These are phyloP conservation scores for Boletus rufocinnamomeus DNA, from an alignment of 768 basidiomycete genomes.

Conservation along the genomic window DNA sequence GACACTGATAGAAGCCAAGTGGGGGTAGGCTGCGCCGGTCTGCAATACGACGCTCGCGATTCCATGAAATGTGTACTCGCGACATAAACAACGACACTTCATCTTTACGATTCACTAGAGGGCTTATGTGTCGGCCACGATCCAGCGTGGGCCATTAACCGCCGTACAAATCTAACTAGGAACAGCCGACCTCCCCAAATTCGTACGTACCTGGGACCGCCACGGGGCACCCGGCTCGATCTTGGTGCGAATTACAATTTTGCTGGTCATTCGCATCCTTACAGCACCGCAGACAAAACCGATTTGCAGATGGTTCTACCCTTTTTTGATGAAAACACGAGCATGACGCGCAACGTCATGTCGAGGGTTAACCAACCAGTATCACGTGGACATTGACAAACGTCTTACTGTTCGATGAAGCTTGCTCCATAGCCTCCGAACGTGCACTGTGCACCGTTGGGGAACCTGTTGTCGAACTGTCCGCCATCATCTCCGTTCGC, in stretches of 20 bases:
- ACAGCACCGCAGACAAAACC: conserved; percentile 55
- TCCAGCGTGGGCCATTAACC: conserved; percentile 13
- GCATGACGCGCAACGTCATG: neutral
- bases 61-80: neutral
- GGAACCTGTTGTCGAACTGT: conserved; percentile 52
- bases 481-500: conserved; percentile 44
- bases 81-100: neutral
- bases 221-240: conserved; percentile 43
- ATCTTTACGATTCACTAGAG: neutral
- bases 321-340: conserved; percentile 26
- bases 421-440: conserved; percentile 54
- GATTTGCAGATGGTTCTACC: conserved; percentile 45
- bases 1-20: too few relatives aligned
- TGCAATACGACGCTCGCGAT: neutral
- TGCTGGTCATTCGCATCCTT: conserved; percentile 41
- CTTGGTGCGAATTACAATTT: conserved; percentile 54
- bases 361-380: neutral
- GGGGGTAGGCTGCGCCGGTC: neutral
- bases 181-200: conserved; percentile 43
- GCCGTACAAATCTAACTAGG: conserved; percentile 26
- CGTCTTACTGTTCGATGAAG: conserved; percentile 50
- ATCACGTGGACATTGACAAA: neutral
- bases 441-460: conserved; percentile 53
- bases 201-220: conserved; percentile 50
- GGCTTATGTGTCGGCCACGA: conserved; percentile 5